phyloP scores from a whole-genome alignment of 176 grass and related monocot species.

The Typha latifolia region DNA sequence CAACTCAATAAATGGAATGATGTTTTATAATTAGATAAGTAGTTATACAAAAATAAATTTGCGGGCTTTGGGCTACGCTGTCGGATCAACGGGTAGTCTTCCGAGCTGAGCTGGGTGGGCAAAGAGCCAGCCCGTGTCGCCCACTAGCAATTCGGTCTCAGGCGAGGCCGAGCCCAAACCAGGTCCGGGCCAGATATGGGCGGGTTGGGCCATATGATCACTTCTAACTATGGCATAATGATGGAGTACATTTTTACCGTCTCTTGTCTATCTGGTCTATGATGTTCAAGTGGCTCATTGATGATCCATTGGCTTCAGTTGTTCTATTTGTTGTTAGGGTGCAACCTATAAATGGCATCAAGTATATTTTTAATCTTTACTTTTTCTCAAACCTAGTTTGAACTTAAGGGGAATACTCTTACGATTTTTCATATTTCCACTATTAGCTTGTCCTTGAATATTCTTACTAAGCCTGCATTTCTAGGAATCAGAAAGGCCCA shows the following conservation, averaged over 20 bases:
- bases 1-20: too few relatives aligned
- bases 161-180: too few relatives aligned
- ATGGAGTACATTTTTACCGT: not conserved
- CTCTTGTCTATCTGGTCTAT: conserved; percentile 35
- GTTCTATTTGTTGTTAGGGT: conserved; percentile 27
- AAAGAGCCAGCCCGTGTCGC: too few relatives aligned
- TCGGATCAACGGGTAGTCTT: too few relatives aligned
- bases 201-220: too few relatives aligned
- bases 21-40: too few relatives aligned
- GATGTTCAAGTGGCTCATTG: conserved; percentile 25
- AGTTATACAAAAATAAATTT: too few relatives aligned
- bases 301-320: conserved; percentile 37
- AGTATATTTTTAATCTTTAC: not conserved
- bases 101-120: too few relatives aligned
- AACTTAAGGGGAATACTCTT: conserved; percentile 10
- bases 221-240: too few relatives aligned
- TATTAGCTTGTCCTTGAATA: conserved; percentile 49
- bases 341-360: conserved; percentile 31
- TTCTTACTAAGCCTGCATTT: conserved; percentile 89
- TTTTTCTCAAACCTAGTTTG: not conserved
- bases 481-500: conserved; percentile 49
- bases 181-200: too few relatives aligned
- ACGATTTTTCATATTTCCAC: conserved; percentile 44
- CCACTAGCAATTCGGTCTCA: too few relatives aligned
- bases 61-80: too few relatives aligned